A percentile compares a stretch with the other conserved stretches of the same genome.
Evolutionary conservation across 768 basidiomycete genomes (phyloP).

Genomic region (Kwoniella dejecticola): DNA sequence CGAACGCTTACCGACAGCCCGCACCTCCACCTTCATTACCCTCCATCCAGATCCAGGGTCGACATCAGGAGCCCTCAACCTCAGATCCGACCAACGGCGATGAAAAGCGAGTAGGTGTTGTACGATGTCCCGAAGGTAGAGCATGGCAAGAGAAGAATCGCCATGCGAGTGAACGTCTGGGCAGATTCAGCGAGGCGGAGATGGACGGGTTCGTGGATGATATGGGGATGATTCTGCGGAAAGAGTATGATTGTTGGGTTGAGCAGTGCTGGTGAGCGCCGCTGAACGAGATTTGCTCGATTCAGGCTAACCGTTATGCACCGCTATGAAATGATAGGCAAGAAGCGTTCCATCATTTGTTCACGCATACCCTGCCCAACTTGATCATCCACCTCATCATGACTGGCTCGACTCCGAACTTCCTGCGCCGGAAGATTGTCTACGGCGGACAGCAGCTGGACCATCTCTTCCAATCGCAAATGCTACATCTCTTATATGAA

Average conservation of each 20-base stretch:
- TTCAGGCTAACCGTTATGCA: background rate
- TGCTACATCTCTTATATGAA: slow-evolving; percentile 46
- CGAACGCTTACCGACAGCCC: slow-evolving; percentile 41
- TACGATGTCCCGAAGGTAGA: slow-evolving; percentile 48
- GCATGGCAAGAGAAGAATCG: slow-evolving; percentile 38
- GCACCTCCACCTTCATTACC: slow-evolving; percentile 50
- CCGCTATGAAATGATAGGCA: slow-evolving; percentile 34
- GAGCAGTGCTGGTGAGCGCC: slow-evolving; percentile 54
- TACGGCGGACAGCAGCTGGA: slow-evolving; percentile 52
- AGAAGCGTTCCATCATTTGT: slow-evolving; percentile 55
- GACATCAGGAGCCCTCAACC: slow-evolving; percentile 46
- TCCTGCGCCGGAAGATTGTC: slow-evolving; percentile 52
- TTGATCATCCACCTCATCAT: slow-evolving; percentile 54
- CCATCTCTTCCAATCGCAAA: slow-evolving; percentile 47
- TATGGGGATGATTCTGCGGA: slow-evolving; percentile 49
- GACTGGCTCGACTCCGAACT: slow-evolving; percentile 43
- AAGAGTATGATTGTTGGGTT: slow-evolving; percentile 55
- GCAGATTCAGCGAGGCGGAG: slow-evolving; percentile 43
- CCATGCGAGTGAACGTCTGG: slow-evolving; percentile 37
- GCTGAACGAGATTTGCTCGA: background rate
- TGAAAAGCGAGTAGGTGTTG: slow-evolving; percentile 31
- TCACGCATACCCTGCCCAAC: slow-evolving; percentile 49
- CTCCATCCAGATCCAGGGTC: slow-evolving; percentile 32
- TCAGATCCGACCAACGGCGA: slow-evolving; percentile 1
- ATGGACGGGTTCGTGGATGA: slow-evolving; percentile 53